Evolutionary conservation across 2,329 filamentous ascomycete genomes (phyloP), one percentile per base, ranked within the genome.

Genomic region (Phialophora expanda): DNA sequence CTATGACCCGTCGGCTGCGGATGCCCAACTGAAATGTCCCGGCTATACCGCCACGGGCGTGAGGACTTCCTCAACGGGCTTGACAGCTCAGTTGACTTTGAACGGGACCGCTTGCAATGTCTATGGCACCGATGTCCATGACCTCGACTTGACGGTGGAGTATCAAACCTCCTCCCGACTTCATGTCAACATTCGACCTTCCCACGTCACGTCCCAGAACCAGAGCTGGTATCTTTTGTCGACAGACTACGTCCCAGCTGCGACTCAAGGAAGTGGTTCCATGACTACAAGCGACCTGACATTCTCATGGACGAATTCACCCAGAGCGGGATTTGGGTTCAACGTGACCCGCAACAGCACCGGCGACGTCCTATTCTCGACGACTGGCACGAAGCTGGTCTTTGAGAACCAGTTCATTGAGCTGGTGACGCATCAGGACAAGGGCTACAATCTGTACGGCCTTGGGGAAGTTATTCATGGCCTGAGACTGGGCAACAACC

Each of bases 401-500:
- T 93, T 87, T 72, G 89, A 92, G 73, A 85, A 93, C 70, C 90
- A 93, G 72, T 93, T 92, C 75, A 85, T 93, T 50, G 90, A 93
- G 72, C 89, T 93, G 70, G 83, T 83, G 4, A 89, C 87, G 20
- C 75, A 82, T 28, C 75, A 92, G 14, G 90, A 90, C 0, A 83
- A 89, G 65, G 84, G 90, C 57, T 92, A 92, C 77, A 92, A 93
- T 69, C 75, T 92, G 0, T 92, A 92, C 67, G 90, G 90, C 1
- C 80, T 93, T 30, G 90, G 89, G 17, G 90, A 93, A 77, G 85
- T 86, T 0, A 90, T 93, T 34, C 89, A 90, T 72, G 85, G 85
- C 14, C 81, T 93, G 44, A 83, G 89, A 44, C 81, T 94, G n/a
- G 86, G 89, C 28, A 89, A 90, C 69, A 91, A 93, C 73, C 82